Percentiles rank a stretch among this genome's conserved stretches.
phyloP scores from a whole-genome alignment of 345 rosid species.

The Melaleuca alternifolia region DNA sequence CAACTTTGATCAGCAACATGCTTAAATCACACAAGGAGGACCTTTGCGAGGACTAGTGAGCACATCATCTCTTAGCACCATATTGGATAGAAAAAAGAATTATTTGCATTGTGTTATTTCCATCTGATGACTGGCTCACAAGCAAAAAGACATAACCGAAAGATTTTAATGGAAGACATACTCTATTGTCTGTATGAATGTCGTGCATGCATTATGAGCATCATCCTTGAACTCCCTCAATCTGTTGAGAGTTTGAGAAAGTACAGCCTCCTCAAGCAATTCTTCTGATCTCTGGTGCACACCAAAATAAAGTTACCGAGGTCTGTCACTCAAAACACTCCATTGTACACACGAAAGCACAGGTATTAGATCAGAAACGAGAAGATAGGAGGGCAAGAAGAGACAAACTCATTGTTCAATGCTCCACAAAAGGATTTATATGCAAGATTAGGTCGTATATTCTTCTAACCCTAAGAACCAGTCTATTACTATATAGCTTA shows the following conservation, averaged over 20 bases:
- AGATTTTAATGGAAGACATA: slow-evolving; percentile 21
- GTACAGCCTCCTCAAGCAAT: slow-evolving; percentile 81
- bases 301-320: neutral
- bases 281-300: slow-evolving; percentile 84
- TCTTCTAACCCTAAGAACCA: neutral
- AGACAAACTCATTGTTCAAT: neutral
- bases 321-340: neutral
- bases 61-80: neutral
- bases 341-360: neutral
- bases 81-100: neutral
- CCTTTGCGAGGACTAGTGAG: neutral
- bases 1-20: neutral
- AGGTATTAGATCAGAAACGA: neutral
- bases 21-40: neutral
- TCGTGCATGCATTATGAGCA: slow-evolving; percentile 39
- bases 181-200: slow-evolving; percentile 76
- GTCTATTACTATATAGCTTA: neutral
- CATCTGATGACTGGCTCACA: neutral
- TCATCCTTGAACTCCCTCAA: slow-evolving; percentile 29
- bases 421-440: neutral
- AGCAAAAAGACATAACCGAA: neutral
- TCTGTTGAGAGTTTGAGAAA: slow-evolving; percentile 68
- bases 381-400: neutral
- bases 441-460: neutral
- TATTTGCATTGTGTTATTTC: neutral